These are phyloP conservation scores for Syzygium malaccense DNA, from an alignment of 441 rosid genomes.

Conservation along the genomic window DNA sequence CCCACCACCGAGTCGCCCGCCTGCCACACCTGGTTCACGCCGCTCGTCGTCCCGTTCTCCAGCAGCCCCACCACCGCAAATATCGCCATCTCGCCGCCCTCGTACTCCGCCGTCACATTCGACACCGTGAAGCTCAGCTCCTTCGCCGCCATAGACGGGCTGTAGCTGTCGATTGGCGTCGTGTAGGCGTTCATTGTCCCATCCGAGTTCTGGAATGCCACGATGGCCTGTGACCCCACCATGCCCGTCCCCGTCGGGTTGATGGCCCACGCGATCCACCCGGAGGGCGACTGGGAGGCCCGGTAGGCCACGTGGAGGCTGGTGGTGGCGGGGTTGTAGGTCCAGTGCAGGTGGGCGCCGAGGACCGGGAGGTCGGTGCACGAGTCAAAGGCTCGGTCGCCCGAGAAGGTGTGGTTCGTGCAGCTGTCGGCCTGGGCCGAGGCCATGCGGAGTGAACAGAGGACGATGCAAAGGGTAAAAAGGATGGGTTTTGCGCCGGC, in stretches of 20 bases:
- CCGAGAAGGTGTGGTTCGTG: slow-evolving; percentile 18
- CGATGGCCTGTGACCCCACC: slow-evolving; percentile 44
- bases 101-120: slow-evolving; percentile 14
- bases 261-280: slow-evolving; percentile 47
- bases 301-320: slow-evolving; percentile 25
- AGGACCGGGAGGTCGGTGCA: slow-evolving; percentile 25
- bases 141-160: slow-evolving; percentile 18
- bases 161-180: slow-evolving; percentile 15
- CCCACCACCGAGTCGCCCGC: slow-evolving; percentile 16
- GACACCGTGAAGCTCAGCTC: slow-evolving; percentile 18
- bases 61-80: slow-evolving; percentile 22
- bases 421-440: slow-evolving; percentile 13
- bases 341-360: slow-evolving; percentile 31
- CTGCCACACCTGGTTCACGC: slow-evolving; percentile 26
- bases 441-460: slow-evolving; percentile 4
- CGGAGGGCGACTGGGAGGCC: slow-evolving; percentile 23
- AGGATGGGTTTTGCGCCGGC: neutral
- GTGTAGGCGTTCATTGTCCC: slow-evolving; percentile 16
- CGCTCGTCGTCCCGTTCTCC: slow-evolving; percentile 9
- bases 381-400: slow-evolving; percentile 6
- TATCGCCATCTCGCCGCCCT: slow-evolving; percentile 12
- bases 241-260: slow-evolving; percentile 39
- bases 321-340: slow-evolving; percentile 13
- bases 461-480: neutral
- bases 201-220: slow-evolving; percentile 21